phyloP scores from a whole-genome alignment of 2,329 filamentous ascomycete species.

The Teratosphaeria viscida region DNA sequence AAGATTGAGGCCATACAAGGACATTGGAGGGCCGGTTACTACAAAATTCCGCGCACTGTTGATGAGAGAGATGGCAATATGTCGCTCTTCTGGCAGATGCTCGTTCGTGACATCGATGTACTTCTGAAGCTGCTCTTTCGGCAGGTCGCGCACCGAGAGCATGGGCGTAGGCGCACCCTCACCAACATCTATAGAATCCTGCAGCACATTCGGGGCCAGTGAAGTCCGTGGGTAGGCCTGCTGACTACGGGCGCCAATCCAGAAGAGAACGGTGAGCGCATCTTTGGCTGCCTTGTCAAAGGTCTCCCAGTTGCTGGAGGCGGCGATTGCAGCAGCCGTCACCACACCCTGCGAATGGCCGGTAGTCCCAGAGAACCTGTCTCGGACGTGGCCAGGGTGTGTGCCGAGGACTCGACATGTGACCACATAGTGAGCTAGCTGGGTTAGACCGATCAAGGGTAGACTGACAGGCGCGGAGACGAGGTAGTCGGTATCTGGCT shows the following conservation, averaged over 20 bases:
- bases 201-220: constrained; percentile 77
- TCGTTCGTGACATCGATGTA: constrained; percentile 96
- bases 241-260: constrained; percentile 94
- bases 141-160: constrained; percentile 91
- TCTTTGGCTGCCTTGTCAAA: constrained; percentile 71
- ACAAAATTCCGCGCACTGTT: constrained; percentile 97
- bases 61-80: constrained; percentile 89
- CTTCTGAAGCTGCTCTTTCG: constrained; percentile 79
- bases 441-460: constrained; percentile 88
- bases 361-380: constrained; percentile 76
- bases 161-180: constrained; percentile 96
- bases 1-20: constrained; percentile 88
- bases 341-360: constrained; percentile 96
- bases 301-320: constrained; percentile 85
- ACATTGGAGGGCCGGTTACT: constrained; percentile 90
- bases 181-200: constrained; percentile 86
- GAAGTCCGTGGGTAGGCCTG: constrained; percentile 95
- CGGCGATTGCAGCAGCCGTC: constrained; percentile 81
- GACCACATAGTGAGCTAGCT: constrained; percentile 90
- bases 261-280: constrained; percentile 88
- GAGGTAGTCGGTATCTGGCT: constrained; percentile 88
- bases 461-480: constrained; percentile 93
- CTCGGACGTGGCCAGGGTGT: constrained; percentile 77
- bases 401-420: constrained; percentile 86
- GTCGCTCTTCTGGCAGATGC: constrained; percentile 82